These are phyloP conservation scores for Trametes maxima DNA, from an alignment of 768 basidiomycete genomes.

Conservation along the genomic window DNA sequence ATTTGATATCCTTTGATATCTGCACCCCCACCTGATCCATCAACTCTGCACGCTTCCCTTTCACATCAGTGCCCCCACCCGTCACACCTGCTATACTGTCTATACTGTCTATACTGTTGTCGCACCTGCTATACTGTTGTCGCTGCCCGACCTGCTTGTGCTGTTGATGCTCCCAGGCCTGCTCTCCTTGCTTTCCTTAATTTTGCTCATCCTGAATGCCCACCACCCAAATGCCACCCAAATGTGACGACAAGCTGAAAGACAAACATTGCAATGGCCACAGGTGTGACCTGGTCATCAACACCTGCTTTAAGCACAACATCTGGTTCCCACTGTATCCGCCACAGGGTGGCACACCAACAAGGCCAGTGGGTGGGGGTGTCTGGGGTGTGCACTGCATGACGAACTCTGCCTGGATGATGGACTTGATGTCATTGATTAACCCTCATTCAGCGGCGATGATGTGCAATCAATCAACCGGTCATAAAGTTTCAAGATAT, in stretches of 20 bases:
- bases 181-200: slow-evolving; percentile 53
- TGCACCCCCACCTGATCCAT: slow-evolving; percentile 51
- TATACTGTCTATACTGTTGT: no score
- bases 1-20: slow-evolving; percentile 52
- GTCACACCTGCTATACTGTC: no score
- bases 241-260: slow-evolving; percentile 60
- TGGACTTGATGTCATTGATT: slow-evolving; percentile 97
- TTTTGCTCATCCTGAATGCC: slow-evolving; percentile 92
- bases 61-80: slow-evolving; percentile 32
- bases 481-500: no score
- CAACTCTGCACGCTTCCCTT: slow-evolving; percentile 36
- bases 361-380: slow-evolving; percentile 60
- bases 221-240: slow-evolving; percentile 93
- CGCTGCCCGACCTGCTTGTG: slow-evolving; percentile 31
- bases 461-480: no score
- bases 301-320: slow-evolving; percentile 76
- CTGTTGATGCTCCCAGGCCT: slow-evolving; percentile 38
- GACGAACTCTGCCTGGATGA: slow-evolving; percentile 85
- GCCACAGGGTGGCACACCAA: slow-evolving; percentile 91
- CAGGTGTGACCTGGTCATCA: slow-evolving; percentile 93
- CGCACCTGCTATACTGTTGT: slow-evolving; percentile 33
- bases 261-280: slow-evolving; percentile 84
- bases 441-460: no score
- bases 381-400: slow-evolving; percentile 48
- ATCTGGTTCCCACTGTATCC: slow-evolving; percentile 97